These are phyloP conservation scores for Fusarium verrucosum DNA, from an alignment of 2,329 filamentous ascomycete species.

Conservation along the genomic window DNA sequence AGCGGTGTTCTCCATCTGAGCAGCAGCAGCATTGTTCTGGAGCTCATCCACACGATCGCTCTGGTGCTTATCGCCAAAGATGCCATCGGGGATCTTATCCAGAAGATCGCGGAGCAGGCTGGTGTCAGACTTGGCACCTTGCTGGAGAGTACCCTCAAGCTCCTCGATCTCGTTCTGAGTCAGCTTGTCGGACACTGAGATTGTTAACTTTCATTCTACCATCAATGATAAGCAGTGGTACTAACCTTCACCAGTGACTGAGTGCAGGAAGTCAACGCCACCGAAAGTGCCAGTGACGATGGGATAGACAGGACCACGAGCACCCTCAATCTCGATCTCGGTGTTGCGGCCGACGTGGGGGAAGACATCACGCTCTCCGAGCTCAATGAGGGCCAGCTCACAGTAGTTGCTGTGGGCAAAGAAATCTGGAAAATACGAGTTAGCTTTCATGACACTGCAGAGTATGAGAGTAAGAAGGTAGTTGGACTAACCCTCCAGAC, in stretches of 20 bases:
- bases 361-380: slow-evolving; percentile 83
- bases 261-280: slow-evolving; percentile 93
- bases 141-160: slow-evolving; percentile 82
- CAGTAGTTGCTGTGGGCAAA: slow-evolving; percentile 94
- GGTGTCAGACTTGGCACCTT: slow-evolving; percentile 70
- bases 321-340: slow-evolving; percentile 74
- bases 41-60: slow-evolving; percentile 81
- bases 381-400: slow-evolving; percentile 86
- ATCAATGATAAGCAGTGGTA: background rate
- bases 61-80: slow-evolving; percentile 80
- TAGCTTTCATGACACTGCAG: background rate
- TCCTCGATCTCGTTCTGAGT: slow-evolving; percentile 91
- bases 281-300: slow-evolving; percentile 92
- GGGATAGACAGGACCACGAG: slow-evolving; percentile 75
- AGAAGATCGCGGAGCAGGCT: slow-evolving; percentile 82
- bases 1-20: slow-evolving; percentile 77
- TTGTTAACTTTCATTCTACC: slow-evolving; percentile 20
- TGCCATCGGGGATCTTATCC: slow-evolving; percentile 80
- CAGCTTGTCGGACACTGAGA: slow-evolving; percentile 82
- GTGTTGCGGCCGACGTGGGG: slow-evolving; percentile 85
- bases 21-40: slow-evolving; percentile 76
- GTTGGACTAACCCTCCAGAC: slow-evolving; percentile 71
- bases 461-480: background rate
- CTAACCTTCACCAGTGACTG: slow-evolving; percentile 75
- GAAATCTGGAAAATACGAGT: slow-evolving; percentile 67